Base-by-base conservation (phyloP, 495 filamentous ascomycete genomes). In the Cairneyella variabilis region DNA sequence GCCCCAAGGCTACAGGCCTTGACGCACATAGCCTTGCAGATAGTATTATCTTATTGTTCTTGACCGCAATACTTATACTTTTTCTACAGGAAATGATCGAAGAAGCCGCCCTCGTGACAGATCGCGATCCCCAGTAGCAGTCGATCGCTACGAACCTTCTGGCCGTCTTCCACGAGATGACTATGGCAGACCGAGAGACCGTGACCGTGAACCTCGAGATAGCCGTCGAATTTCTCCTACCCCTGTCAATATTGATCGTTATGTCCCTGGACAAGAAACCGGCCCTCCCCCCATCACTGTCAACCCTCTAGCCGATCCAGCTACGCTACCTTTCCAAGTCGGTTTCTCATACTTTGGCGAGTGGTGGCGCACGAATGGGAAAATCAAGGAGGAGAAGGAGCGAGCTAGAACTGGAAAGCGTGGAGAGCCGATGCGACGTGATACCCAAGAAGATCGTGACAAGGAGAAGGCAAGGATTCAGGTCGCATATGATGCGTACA, bases 271-370 rank as follows among this genome's bases (percentile, higher is more conserved):
- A 7, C 88, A 93, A 62, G 86, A 86, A 46, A 64, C 68, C 14
- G 73, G 71, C 25, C 76, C 76, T 30, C 60, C 69, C 16, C 79
- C 85, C 12, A 68, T 85, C n/a, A 70, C 79, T 7, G 71, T 72
- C 3, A 95, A 95, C 60, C 89, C 86, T 3, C 66, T 96, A 28
- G 76, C 83, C 14, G 89, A 97, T 59, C 93, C 93, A 6, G 74
- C 91, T 48, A 86, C 79, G 44, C 76, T 97, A 9, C 87, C 96
- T 12, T 95, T 86, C 57, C 91, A 97, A 66, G 93, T 96, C 43
- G 92, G 93, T 0, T 97, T 97, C 71, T 96, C 87, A 21, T 97
- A 85, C 69, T 99, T 95, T 64, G 88, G 90, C 6, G 95, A 97
- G 68, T 99, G 93, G 93, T 97, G 91, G 91, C 76, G 91, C 51